These are phyloP conservation scores for Fallopia convolvulus DNA, from an alignment of 148 eudicot genomes.

Conservation along the genomic window DNA sequence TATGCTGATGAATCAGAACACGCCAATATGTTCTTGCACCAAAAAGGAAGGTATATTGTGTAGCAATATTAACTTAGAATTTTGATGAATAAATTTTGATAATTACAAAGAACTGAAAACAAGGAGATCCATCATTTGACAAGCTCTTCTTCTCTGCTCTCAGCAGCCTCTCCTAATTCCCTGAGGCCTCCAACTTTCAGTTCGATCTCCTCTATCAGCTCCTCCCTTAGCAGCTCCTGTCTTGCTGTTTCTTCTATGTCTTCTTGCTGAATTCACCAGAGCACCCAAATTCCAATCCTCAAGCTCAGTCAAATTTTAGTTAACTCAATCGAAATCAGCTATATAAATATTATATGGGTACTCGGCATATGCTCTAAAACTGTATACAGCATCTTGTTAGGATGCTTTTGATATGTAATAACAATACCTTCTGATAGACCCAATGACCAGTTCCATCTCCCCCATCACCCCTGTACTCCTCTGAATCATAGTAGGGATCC, in stretches of 20 bases:
- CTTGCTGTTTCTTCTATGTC: conserved; percentile 67
- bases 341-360: background rate
- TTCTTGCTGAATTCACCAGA: conserved; percentile 53
- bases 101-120: background rate
- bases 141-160: conserved; percentile 41
- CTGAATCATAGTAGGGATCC: conserved; percentile 89
- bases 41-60: background rate
- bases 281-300: background rate
- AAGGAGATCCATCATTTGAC: conserved; percentile 22
- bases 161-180: conserved; percentile 67
- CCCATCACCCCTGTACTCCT: conserved; percentile 65
- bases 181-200: conserved; percentile 63
- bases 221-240: conserved; percentile 68
- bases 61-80: background rate
- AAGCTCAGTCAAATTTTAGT: background rate
- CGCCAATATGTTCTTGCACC: background rate
- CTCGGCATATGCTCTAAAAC: background rate
- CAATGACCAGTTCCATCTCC: conserved; percentile 87
- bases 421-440: conserved; percentile 69
- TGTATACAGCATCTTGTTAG: background rate
- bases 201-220: conserved; percentile 79
- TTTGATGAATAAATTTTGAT: background rate
- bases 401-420: background rate
- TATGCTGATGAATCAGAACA: background rate
- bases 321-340: background rate